Conservation (phyloP, 2,329 filamentous ascomycete species). For the Epichloe glyceriae region DNA sequence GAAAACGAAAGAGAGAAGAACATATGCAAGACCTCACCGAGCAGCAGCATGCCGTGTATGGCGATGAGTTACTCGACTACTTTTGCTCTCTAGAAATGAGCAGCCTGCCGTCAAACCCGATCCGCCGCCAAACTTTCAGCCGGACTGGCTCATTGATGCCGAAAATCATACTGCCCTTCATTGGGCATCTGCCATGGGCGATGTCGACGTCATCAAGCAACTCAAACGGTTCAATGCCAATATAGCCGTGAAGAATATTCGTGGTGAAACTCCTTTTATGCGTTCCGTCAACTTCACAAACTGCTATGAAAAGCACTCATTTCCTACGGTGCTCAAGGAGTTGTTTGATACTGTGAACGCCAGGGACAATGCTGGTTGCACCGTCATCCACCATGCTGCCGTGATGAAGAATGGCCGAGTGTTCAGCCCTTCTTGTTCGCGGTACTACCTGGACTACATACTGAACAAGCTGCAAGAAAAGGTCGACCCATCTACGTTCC, state of each 20-base stretch:
- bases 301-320: constrained; percentile 86
- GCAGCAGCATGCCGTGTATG: constrained; percentile 80
- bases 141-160: constrained; percentile 86
- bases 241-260: constrained; percentile 54
- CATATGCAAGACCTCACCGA: constrained; percentile 51
- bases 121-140: constrained; percentile 74
- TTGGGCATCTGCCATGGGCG: constrained; percentile 96
- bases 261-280: constrained; percentile 86
- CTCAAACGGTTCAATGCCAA: constrained; percentile 70
- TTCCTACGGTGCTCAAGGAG: constrained; percentile 71
- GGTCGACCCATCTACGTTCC: constrained; percentile 62
- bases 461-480: constrained; percentile 75
- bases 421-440: constrained; percentile 75
- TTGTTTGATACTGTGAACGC: constrained; percentile 70
- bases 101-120: constrained; percentile 59
- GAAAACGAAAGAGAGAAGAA: constrained; percentile 68
- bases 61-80: constrained; percentile 88
- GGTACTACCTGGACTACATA: constrained; percentile 88
- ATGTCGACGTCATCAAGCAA: constrained; percentile 80
- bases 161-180: constrained; percentile 88
- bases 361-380: constrained; percentile 69
- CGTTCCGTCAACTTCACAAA: constrained; percentile 93
- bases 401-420: constrained; percentile 70
- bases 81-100: constrained; percentile 80
- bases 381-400: constrained; percentile 88